Conservation (phyloP, 2,329 filamentous ascomycete genomes). For the Exophiala sp. region DNA sequence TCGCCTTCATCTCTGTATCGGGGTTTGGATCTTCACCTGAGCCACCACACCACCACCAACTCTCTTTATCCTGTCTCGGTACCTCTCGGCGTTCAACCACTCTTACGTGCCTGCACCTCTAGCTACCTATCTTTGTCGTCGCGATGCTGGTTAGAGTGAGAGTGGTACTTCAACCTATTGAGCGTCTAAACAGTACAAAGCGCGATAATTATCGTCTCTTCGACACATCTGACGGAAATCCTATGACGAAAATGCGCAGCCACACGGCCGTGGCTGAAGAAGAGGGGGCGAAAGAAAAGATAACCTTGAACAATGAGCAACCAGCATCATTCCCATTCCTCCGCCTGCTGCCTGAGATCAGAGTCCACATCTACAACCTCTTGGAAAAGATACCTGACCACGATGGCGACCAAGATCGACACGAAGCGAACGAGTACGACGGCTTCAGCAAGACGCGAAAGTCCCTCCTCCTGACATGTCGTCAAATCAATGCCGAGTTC, state of each 20-base stretch:
- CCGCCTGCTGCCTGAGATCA: neutral
- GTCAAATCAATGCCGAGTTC: neutral
- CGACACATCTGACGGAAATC: too few species aligned
- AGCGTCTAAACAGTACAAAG: too few species aligned
- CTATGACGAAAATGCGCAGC: too few species aligned
- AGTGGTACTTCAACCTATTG: too few species aligned
- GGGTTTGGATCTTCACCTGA: neutral
- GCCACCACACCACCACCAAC: neutral
- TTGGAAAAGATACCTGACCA: neutral
- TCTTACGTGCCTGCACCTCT: too few species aligned
- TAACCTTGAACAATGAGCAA: too few species aligned
- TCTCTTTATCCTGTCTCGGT: neutral
- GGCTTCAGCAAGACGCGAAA: constrained; percentile 1
- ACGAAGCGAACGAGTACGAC: neutral
- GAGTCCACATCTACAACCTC: constrained; percentile 1
- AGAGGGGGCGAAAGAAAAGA: too few species aligned
- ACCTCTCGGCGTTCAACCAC: neutral
- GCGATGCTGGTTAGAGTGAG: too few species aligned
- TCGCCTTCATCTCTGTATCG: neutral
- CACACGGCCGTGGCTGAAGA: neutral
- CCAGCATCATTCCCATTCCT: neutral
- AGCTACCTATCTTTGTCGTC: neutral
- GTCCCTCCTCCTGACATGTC: neutral
- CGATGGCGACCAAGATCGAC: neutral
- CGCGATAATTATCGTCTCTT: too few species aligned